Conservation (phyloP, 2,329 filamentous ascomycete genomes). For the Claviceps sp. region DNA sequence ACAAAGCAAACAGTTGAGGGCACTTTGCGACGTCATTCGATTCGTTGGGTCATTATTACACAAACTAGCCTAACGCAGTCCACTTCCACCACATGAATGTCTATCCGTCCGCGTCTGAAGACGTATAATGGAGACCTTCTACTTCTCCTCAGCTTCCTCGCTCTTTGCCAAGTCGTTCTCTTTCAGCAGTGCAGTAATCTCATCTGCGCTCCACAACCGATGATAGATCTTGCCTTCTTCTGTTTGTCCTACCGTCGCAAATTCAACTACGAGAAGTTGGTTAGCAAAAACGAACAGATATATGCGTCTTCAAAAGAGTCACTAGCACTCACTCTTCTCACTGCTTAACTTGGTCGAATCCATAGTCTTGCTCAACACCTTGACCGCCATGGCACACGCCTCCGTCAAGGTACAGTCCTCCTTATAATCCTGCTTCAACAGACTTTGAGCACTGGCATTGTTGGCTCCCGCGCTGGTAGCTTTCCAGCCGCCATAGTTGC, state of each 20-base stretch:
- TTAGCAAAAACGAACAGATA: conserved; percentile 5
- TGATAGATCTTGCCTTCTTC: conserved; percentile 96
- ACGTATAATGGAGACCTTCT: conserved; percentile 9
- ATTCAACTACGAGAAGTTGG: conserved; percentile 56
- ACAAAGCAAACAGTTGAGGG: not conserved
- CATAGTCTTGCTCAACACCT: conserved; percentile 99
- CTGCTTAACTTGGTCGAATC: conserved; percentile 97
- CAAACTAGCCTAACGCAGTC: conserved; percentile 2
- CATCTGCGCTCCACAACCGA: conserved; percentile 90
- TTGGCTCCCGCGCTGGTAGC: conserved; percentile 96
- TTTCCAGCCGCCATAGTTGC: conserved; percentile 99
- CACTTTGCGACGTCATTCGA: not conserved
- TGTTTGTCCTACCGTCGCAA: conserved; percentile 93
- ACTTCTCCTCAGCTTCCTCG: conserved; percentile 57
- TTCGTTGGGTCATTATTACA: conserved; percentile 10
- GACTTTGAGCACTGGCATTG: conserved; percentile 90
- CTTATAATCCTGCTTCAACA: conserved; percentile 99
- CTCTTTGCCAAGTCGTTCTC: conserved; percentile 91
- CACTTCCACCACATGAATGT: conserved; percentile 5
- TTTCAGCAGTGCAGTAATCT: conserved; percentile 87
- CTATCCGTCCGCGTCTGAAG: conserved; percentile 2
- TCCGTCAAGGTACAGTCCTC: conserved; percentile 94
- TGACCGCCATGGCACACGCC: conserved; percentile 92
- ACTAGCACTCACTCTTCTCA: conserved; percentile 77
- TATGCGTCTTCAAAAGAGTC: not conserved